These are phyloP conservation scores for Aspergillus ostianus DNA, from an alignment of 495 filamentous ascomycete genomes.

Conservation along the genomic window DNA sequence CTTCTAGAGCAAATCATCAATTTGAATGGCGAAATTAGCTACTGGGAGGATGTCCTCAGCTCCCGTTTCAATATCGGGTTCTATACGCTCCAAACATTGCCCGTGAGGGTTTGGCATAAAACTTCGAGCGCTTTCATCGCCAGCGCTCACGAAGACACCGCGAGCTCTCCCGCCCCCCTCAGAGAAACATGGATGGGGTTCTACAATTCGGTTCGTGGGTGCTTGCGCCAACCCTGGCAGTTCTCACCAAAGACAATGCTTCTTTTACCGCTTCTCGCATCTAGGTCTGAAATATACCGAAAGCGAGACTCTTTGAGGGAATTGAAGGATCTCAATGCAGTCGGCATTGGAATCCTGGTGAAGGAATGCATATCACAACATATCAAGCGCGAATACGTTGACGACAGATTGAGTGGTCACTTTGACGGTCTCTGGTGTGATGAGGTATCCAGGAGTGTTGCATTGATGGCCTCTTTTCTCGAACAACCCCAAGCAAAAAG, in stretches of 20 bases:
- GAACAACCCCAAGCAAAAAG: constrained; percentile 40
- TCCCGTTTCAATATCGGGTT: constrained; percentile 69
- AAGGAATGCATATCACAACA: constrained; percentile 61
- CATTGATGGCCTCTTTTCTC: constrained; percentile 78
- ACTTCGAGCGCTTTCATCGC: constrained; percentile 55
- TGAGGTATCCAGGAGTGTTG: constrained; percentile 67
- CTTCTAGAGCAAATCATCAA: constrained; percentile 79
- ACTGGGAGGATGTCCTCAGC: constrained; percentile 83
- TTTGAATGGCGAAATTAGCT: constrained; percentile 79
- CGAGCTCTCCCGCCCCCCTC: constrained; percentile 9
- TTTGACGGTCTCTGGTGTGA: constrained; percentile 64
- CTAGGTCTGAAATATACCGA: constrained; percentile 63
- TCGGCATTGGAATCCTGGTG: constrained; percentile 80
- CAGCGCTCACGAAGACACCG: constrained; percentile 37
- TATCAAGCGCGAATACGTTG: constrained; percentile 18
- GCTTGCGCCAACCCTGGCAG: constrained; percentile 61
- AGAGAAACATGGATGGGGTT: constrained; percentile 64
- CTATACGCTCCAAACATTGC: constrained; percentile 81
- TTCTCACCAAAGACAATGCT: constrained; percentile 55
- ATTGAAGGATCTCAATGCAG: constrained; percentile 75
- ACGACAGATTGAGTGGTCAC: neutral
- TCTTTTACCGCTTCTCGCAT: constrained; percentile 67
- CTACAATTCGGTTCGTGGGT: constrained; percentile 73
- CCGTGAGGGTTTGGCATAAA: constrained; percentile 60
- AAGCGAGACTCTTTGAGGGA: constrained; percentile 67